These are phyloP conservation scores for Diplocarpon mali DNA, from an alignment of 2,329 filamentous ascomycete species.

Conservation along the genomic window DNA sequence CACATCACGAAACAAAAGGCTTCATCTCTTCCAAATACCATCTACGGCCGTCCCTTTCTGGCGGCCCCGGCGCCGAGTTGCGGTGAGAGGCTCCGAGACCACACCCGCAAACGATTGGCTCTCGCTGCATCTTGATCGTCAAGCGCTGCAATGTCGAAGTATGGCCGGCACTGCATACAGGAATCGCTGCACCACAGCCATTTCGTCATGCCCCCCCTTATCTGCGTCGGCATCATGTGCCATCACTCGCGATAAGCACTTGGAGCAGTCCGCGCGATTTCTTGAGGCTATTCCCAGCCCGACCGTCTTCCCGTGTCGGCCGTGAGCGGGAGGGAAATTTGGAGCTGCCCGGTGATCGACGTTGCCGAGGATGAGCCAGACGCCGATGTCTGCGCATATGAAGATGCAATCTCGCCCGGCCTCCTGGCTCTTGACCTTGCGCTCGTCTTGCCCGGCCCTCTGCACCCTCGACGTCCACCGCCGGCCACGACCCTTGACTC, in stretches of 20 bases:
- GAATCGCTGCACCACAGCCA: neutral
- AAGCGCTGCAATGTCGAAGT: neutral
- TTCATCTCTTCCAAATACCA: no score
- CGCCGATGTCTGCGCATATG: no score
- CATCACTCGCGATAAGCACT: constrained; percentile 10
- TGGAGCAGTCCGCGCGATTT: neutral
- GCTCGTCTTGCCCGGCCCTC: constrained; percentile 6
- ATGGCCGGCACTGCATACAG: neutral
- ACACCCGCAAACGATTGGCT: neutral
- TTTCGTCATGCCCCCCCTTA: neutral
- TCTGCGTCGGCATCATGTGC: constrained; percentile 8
- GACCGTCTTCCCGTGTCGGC: neutral
- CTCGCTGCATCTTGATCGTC: neutral
- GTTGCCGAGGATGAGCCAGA: constrained; percentile 7
- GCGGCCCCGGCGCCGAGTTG: no score
- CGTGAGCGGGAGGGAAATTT: neutral
- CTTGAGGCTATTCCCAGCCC: constrained; percentile 13
- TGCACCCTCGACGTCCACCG: neutral
- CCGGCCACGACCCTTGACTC: neutral
- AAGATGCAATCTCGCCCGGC: neutral
- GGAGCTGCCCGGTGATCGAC: constrained; percentile 4
- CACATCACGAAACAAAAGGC: no score
- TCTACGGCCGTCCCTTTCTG: no score
- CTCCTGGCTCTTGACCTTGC: constrained; percentile 4
- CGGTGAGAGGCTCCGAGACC: no score